Conservation (phyloP, 495 filamentous ascomycete species). For the Daldinia vernicosa region DNA sequence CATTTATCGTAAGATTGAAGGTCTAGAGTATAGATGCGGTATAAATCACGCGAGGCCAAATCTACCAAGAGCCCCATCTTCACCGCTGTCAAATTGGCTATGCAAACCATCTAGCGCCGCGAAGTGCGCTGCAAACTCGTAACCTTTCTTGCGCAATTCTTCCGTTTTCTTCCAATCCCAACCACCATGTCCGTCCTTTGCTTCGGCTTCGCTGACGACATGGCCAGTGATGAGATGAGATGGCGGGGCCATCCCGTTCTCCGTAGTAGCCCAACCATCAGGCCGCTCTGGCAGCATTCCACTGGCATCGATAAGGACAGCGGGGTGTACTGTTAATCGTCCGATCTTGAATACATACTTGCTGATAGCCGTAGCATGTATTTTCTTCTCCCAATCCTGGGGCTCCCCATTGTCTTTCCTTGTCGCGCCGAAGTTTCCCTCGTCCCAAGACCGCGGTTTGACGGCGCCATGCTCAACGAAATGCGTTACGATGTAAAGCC, state of each 20-base stretch:
- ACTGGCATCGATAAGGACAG: slow-evolving; percentile 73
- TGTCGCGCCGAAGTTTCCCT: slow-evolving; percentile 46
- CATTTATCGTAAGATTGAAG: slow-evolving; percentile 11
- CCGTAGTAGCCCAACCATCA: slow-evolving; percentile 56
- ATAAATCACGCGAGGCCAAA: slow-evolving; percentile 54
- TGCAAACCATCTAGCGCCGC: slow-evolving; percentile 61
- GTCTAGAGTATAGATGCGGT: slow-evolving; percentile 3
- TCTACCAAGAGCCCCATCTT: slow-evolving; percentile 56
- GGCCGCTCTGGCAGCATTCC: slow-evolving; percentile 72
- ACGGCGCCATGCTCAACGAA: slow-evolving; percentile 63
- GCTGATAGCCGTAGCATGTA: slow-evolving; percentile 63
- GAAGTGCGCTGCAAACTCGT: slow-evolving; percentile 60
- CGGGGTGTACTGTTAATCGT: slow-evolving; percentile 83
- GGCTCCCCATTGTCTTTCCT: slow-evolving; percentile 41
- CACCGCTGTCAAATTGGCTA: slow-evolving; percentile 57
- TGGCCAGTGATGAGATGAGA: slow-evolving; percentile 31
- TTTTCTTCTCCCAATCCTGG: slow-evolving; percentile 49
- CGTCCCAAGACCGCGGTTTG: slow-evolving; percentile 54
- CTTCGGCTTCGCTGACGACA: slow-evolving; percentile 29
- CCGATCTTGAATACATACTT: slow-evolving; percentile 75
- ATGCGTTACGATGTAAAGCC: slow-evolving; percentile 60
- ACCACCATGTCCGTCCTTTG: slow-evolving; percentile 37
- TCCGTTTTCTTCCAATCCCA: slow-evolving; percentile 63
- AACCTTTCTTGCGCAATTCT: slow-evolving; percentile 54
- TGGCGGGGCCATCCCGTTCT: slow-evolving; percentile 47